Evolutionary conservation across 345 rosid species (phyloP), one percentile per base, ranked within the genome.

Genomic region (Populus davidiana): DNA sequence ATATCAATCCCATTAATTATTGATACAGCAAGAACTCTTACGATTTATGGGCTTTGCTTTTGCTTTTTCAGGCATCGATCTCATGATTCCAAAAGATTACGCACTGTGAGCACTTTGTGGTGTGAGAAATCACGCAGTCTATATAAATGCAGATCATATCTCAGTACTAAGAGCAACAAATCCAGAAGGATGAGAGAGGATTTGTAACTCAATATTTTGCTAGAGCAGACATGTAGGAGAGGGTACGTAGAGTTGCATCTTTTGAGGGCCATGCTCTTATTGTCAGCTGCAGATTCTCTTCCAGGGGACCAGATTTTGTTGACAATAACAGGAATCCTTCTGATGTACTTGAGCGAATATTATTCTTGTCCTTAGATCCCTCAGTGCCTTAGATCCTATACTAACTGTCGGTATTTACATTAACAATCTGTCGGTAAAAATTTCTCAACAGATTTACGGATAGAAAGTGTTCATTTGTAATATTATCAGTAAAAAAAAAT

Each of bases 271-370:
- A 81, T 77, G 89, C 94, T 10, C 98, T 93, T 1, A 70, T 73
- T 0, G 92, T 93, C 27, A 89, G 92, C 27, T 27, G 27, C 78
- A 86, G 97, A 82, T 90, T 91, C 81, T 91, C 99, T 70, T 90
- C 94, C 1, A 87, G 97, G 64, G 96, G 98, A 27, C 97, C 98
- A 0, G 91, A 92, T 86, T 84, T 80, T 66, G 71, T 87, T 12
- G 91, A 90, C 74, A 75, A 71, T 71, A 59, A 82, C n/a, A 77
- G 72, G 82, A 87, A 66, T 72, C 89, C 67, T 8, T 79, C 89
- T 3, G 96, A 93, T 82, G 97, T 91, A 2, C 86, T 95, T 23
- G 93, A 95, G 78, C 98, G 97, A 27, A 93, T 74, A 81, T 93
- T 74, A 81, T 93, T 78, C 89, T 88, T 65, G 98, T 96, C 27